These are phyloP conservation scores for Camelina laxa DNA, from an alignment of 345 rosid species.

Conservation along the genomic window DNA sequence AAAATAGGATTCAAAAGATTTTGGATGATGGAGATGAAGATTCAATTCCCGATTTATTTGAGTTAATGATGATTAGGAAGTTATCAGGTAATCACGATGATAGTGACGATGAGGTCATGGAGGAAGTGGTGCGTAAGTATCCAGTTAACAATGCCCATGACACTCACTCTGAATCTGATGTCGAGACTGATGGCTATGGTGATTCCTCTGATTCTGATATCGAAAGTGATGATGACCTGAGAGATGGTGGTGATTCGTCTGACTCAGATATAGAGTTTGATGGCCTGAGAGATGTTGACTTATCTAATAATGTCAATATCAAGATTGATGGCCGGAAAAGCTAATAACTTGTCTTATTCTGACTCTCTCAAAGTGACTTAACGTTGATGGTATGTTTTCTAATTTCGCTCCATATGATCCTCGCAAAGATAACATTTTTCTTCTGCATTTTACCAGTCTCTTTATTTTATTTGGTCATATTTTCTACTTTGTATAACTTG, in stretches of 20 bases:
- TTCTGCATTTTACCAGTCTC: not conserved
- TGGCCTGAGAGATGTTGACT: not conserved
- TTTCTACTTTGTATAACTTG: not conserved
- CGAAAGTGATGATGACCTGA: not conserved
- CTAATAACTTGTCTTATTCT: not conserved
- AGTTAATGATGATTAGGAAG: slow-evolving; percentile 65
- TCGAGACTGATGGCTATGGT: not conserved
- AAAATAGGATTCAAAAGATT: slow-evolving; percentile 51
- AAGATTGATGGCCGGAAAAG: slow-evolving; percentile 14
- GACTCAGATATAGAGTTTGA: slow-evolving; percentile 31
- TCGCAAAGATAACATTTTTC: slow-evolving; percentile 8
- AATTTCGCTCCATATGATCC: not conserved
- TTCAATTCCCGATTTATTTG: slow-evolving; percentile 63
- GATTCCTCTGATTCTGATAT: slow-evolving; percentile 28
- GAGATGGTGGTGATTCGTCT: slow-evolving; percentile 19
- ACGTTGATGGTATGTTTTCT: slow-evolving; percentile 22
- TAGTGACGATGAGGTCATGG: slow-evolving; percentile 59
- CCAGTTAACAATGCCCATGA: slow-evolving; percentile 20
- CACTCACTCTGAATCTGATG: slow-evolving; percentile 34
- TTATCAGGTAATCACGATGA: slow-evolving; percentile 66
- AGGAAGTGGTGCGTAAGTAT: slow-evolving; percentile 46
- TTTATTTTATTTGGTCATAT: not conserved
- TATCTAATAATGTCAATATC: slow-evolving; percentile 9
- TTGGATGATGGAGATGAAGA: slow-evolving; percentile 58
- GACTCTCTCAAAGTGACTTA: slow-evolving; percentile 30